phyloP scores from a whole-genome alignment of 2,329 filamentous ascomycete species.

The Fusarium cicatricum region DNA sequence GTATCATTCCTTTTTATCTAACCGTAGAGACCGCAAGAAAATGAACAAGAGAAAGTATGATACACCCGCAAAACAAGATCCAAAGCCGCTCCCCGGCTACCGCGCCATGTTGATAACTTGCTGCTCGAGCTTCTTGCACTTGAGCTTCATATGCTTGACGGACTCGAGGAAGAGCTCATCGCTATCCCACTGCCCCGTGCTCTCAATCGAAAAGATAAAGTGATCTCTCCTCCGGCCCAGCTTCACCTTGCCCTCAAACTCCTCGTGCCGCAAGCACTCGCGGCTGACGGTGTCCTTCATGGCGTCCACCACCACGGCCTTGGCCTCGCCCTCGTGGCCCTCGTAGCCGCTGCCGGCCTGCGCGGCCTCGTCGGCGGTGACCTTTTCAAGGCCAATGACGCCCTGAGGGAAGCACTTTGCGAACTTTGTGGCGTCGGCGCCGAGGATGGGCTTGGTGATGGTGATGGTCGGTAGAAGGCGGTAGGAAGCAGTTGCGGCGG shows the following conservation, averaged over 20 bases:
- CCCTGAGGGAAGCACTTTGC: conserved; percentile 87
- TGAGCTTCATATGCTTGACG: conserved; percentile 83
- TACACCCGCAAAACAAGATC: conserved; percentile 37
- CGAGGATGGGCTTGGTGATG: conserved; percentile 84
- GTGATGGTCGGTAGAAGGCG: conserved; percentile 87
- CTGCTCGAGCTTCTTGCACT: conserved; percentile 78
- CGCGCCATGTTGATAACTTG: conserved; percentile 72
- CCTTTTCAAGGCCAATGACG: conserved; percentile 81
- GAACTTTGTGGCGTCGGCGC: conserved; percentile 88
- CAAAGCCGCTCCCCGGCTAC: conserved; percentile 44
- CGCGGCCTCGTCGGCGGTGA: conserved; percentile 72
- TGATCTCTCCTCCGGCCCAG: conserved; percentile 90
- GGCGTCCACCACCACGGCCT: conserved; percentile 86
- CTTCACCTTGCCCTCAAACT: conserved; percentile 96
- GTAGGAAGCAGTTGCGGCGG: conserved; percentile 94
- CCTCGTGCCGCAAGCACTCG: conserved; percentile 88
- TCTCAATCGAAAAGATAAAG: conserved; percentile 97
- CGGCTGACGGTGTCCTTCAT: conserved; percentile 96
- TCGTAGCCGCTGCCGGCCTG: conserved; percentile 71
- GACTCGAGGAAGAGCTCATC: conserved; percentile 93
- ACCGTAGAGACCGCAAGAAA: conserved; percentile 38
- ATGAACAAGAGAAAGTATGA: conserved; percentile 32
- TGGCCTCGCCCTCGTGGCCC: conserved; percentile 79
- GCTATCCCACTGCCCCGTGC: conserved; percentile 92
- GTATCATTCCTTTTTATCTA: conserved; percentile 48